Percentiles rank a stretch among this genome's conserved stretches.
These are phyloP conservation scores for Thraustochytrium aureum DNA, from an alignment of 352 stramenopile species.

Conservation along the genomic window DNA sequence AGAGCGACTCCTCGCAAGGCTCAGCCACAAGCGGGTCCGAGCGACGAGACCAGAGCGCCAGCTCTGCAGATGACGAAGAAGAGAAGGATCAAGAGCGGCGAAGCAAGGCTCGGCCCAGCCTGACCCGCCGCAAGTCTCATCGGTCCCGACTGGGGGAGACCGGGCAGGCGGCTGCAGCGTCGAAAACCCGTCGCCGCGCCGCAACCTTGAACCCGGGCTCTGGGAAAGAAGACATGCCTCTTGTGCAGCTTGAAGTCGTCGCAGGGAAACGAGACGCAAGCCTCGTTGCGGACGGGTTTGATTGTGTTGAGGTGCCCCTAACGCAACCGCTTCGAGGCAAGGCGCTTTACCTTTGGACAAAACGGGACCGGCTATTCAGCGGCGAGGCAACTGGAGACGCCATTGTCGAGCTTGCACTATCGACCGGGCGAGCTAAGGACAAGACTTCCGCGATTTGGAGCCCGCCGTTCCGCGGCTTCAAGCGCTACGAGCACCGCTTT, in stretches of 20 bases:
- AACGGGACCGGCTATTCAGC: neutral
- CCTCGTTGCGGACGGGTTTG: conserved; percentile 34
- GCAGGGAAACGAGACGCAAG: neutral
- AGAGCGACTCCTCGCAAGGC: too few relatives aligned
- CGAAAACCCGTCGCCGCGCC: too few relatives aligned
- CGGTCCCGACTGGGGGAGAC: too few relatives aligned
- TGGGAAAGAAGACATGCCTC: too few relatives aligned
- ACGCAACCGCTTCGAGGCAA: neutral
- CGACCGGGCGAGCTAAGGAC: neutral
- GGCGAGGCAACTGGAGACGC: neutral
- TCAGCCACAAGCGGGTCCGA: too few relatives aligned
- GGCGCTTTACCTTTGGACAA: conserved; percentile 25
- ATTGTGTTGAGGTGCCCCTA: conserved; percentile 16
- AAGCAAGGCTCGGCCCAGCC: too few relatives aligned
- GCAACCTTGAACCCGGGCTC: too few relatives aligned
- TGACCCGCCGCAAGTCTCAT: too few relatives aligned
- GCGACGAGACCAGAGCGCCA: too few relatives aligned
- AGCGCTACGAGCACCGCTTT: conserved; percentile 30
- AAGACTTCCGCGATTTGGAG: neutral
- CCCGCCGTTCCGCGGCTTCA: conserved; percentile 36
- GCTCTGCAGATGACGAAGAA: neutral
- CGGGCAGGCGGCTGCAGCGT: too few relatives aligned
- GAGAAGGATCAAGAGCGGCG: too few relatives aligned
- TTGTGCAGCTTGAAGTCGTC: conserved; percentile 19
- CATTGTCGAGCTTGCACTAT: conserved; percentile 36